These are phyloP conservation scores for Cryptosporidium meleagridis DNA, from an alignment of 169 alveolate genomes.

Conservation along the genomic window DNA sequence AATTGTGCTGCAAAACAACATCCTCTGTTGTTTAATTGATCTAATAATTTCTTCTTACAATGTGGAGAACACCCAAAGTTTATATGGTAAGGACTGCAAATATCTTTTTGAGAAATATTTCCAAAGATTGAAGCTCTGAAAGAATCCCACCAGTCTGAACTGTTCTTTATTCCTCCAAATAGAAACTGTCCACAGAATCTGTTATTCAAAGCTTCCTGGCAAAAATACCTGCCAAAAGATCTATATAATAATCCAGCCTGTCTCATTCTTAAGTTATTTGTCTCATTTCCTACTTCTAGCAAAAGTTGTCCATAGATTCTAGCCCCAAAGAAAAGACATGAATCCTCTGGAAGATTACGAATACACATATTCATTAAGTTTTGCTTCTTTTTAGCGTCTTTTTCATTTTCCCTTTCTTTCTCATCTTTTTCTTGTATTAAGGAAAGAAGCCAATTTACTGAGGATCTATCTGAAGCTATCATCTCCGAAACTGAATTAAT, in stretches of 20 bases:
- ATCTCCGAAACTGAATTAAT: slow-evolving; percentile 13
- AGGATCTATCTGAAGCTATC: not conserved
- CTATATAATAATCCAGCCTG: slow-evolving; percentile 38
- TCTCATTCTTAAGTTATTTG: not conserved
- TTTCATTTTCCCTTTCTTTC: not conserved
- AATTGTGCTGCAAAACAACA: slow-evolving; percentile 61
- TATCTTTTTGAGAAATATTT: slow-evolving; percentile 5
- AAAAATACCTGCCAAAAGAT: slow-evolving; percentile 56
- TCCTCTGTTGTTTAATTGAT: slow-evolving; percentile 17
- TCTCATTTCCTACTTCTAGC: slow-evolving; percentile 23
- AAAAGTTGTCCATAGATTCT: slow-evolving; percentile 65
- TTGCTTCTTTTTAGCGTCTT: not conserved
- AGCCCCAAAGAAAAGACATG: slow-evolving; percentile 28
- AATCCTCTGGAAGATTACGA: slow-evolving; percentile 65
- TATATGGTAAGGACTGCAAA: slow-evolving; percentile 49
- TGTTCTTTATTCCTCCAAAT: not conserved
- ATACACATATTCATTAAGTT: slow-evolving; percentile 15
- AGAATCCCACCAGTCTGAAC: slow-evolving; percentile 62
- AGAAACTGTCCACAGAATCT: slow-evolving; percentile 41
- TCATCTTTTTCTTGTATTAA: slow-evolving; percentile 10
- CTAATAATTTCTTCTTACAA: slow-evolving; percentile 46
- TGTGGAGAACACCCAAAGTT: slow-evolving; percentile 51
- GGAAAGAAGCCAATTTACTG: slow-evolving; percentile 35
- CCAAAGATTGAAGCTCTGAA: slow-evolving; percentile 16
- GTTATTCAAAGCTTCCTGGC: slow-evolving; percentile 42